Conservation (phyloP, 2,329 filamentous ascomycete genomes). For the Pyrenophora graminea region DNA sequence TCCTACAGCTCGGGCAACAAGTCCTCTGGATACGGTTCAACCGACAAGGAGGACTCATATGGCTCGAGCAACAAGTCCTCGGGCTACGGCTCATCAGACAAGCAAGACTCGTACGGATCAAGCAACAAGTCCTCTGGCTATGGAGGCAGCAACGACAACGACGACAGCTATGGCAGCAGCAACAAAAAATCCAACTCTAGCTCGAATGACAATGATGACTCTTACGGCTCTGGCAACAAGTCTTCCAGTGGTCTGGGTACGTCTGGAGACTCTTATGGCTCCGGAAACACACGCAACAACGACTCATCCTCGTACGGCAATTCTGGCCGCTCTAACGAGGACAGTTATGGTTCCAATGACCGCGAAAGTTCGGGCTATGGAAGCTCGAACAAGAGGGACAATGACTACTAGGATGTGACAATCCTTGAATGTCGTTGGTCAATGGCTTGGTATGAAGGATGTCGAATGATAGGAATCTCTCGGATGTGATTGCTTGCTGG, state of each 20-base stretch:
- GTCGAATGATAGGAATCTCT: no score
- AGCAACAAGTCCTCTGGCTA: not conserved
- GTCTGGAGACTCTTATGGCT: constrained; percentile 1
- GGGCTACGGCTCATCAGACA: not conserved
- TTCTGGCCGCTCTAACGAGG: not conserved
- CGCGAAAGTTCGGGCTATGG: constrained; percentile 6
- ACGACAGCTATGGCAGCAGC: not conserved
- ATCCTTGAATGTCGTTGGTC: no score
- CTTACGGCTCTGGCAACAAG: constrained; percentile 2
- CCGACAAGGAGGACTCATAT: constrained; percentile 5
- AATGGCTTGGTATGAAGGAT: no score
- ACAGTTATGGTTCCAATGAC: constrained; percentile 6
- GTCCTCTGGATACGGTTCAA: constrained; percentile 6
- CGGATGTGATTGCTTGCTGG: no score
- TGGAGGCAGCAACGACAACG: not conserved
- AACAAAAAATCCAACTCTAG: constrained; percentile 8
- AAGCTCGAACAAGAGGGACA: constrained; percentile 7
- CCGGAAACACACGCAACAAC: not conserved
- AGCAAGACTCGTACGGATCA: constrained; percentile 3
- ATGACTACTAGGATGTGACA: constrained; percentile 7
- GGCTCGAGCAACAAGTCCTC: constrained; percentile 3
- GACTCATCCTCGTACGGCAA: constrained; percentile 1
- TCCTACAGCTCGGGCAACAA: constrained; percentile 13
- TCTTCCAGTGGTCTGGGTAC: not conserved
- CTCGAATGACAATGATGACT: constrained; percentile 2